phyloP scores from a whole-genome alignment of 2,329 filamentous ascomycete genomes.

The Aureobasidium sp. region DNA sequence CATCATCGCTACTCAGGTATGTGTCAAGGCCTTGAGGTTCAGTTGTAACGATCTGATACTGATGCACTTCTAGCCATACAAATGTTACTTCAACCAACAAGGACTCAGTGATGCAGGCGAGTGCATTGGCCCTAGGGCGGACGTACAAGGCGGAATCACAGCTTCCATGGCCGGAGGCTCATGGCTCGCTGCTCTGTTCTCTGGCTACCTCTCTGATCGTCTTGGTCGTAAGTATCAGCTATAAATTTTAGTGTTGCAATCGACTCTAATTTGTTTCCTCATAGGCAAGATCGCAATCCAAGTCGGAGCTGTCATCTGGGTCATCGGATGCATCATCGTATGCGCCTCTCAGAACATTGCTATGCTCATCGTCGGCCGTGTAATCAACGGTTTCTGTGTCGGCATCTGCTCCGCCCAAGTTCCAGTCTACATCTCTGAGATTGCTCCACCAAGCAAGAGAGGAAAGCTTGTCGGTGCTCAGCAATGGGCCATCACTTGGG shows the following conservation, averaged over 20 bases:
- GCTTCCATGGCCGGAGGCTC: slow-evolving; percentile 64
- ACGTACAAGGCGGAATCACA: slow-evolving; percentile 59
- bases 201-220: slow-evolving; percentile 50
- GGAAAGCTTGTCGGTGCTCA: slow-evolving; percentile 62
- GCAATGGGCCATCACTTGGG: slow-evolving; percentile 61
- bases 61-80: background rate
- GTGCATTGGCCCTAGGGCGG: slow-evolving; percentile 44
- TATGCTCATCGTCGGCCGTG: slow-evolving; percentile 63
- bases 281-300: background rate
- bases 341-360: slow-evolving; percentile 55
- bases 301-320: slow-evolving; percentile 32
- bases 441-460: slow-evolving; percentile 49
- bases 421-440: slow-evolving; percentile 59
- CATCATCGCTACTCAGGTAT: slow-evolving; percentile 55
- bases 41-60: background rate
- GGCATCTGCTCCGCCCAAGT: slow-evolving; percentile 65
- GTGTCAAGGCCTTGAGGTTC: slow-evolving; percentile 30
- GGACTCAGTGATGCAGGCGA: slow-evolving; percentile 26
- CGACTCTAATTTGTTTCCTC: background rate
- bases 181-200: slow-evolving; percentile 54
- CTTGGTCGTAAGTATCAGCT: slow-evolving; percentile 40
- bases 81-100: slow-evolving; percentile 8
- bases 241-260: slow-evolving; percentile 30
- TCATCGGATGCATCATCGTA: slow-evolving; percentile 53
- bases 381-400: slow-evolving; percentile 63